A percentile compares a stretch with the other conserved stretches of the same genome.
Conservation (phyloP, 352 stramenopile genomes). For the Pythium monospermum region DNA sequence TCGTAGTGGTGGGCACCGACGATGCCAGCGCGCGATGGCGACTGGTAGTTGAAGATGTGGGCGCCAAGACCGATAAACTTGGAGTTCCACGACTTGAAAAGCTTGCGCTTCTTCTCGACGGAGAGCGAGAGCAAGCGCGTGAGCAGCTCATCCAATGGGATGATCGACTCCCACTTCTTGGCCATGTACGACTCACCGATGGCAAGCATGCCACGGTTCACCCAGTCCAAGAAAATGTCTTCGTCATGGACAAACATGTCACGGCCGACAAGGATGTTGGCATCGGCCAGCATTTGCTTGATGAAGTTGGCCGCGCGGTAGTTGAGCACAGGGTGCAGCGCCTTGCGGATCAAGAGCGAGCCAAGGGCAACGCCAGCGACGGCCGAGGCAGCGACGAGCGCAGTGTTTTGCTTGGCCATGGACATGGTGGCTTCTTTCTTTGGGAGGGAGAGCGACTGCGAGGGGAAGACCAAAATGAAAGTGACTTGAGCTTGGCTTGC, state of each 20-base stretch:
- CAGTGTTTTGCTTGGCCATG: slow-evolving; percentile 51
- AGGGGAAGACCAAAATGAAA: slow-evolving; percentile 20
- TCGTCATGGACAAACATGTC: slow-evolving; percentile 82
- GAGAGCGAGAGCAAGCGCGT: slow-evolving; percentile 66
- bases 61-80: slow-evolving; percentile 71
- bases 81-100: slow-evolving; percentile 86
- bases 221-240: slow-evolving; percentile 83
- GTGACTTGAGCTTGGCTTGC: slow-evolving; percentile 2
- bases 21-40: slow-evolving; percentile 72
- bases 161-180: slow-evolving; percentile 83
- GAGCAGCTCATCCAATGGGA: slow-evolving; percentile 71
- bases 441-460: slow-evolving; percentile 24
- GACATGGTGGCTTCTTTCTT: too few species aligned
- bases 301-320: slow-evolving; percentile 72
- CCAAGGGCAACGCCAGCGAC: slow-evolving; percentile 59
- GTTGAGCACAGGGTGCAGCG: slow-evolving; percentile 65
- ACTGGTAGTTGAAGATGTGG: slow-evolving; percentile 87
- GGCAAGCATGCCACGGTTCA: slow-evolving; percentile 76
- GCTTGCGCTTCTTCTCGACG: slow-evolving; percentile 70
- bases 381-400: slow-evolving; percentile 58
- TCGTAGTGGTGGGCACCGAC: slow-evolving; percentile 85
- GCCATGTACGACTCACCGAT: slow-evolving; percentile 88
- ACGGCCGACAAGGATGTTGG: slow-evolving; percentile 74
- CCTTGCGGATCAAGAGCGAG: slow-evolving; percentile 58
- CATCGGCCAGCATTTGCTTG: slow-evolving; percentile 73